Evolutionary conservation across 495 filamentous ascomycete genomes (phyloP), one percentile per base, ranked within the genome.

Genomic region (Penicillium simplicissimum): DNA sequence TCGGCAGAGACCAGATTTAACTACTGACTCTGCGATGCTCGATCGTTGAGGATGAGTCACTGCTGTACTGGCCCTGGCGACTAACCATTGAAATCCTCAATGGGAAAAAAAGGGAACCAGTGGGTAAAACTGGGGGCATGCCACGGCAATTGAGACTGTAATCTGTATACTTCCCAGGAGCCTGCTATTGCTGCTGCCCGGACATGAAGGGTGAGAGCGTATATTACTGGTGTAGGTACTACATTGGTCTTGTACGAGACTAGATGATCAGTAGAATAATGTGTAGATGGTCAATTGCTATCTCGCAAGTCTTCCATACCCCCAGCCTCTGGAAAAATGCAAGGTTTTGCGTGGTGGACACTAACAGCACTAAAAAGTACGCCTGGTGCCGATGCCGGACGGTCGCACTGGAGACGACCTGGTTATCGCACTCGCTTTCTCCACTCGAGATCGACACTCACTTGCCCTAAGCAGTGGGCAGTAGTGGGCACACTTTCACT

Each of bases 311-410:
- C 23, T 21, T 45, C n/a, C 40, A 42, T 15, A n/a, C 38, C 14
- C 48, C 48, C 48, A 52, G 25, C 48, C 48, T n/a, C 17, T 31
- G 11, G 14, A 15, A 33, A 33, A 51, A 33, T 4, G 25, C 31
- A 52, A 34, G 31, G 48, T 33, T 52, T 33, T 52, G n/a, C 14
- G 10, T n/a, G 13, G 31, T 33, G 25, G 31, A 19, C 23, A 34
- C 31, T 52, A 52, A 31, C 28, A 31, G 28, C 28, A 6, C 28
- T 31, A 31, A 31, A 34, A 52, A n/a, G 17, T 8, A 19, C 11
- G 36, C 14, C 9, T 8, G 17, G 45, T 52, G 63, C 66, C 63
- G 66, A 68, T 68, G 63, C 59, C 66, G 66, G 66, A 65, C 48
- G 48, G 48, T 47, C 48, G 40, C 53, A 19, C 37, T 47, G n/a